A percentile compares a stretch with the other conserved stretches of the same genome.
phyloP scores from a whole-genome alignment of 2,329 filamentous ascomycete genomes.

The Stachybotrys elegans region DNA sequence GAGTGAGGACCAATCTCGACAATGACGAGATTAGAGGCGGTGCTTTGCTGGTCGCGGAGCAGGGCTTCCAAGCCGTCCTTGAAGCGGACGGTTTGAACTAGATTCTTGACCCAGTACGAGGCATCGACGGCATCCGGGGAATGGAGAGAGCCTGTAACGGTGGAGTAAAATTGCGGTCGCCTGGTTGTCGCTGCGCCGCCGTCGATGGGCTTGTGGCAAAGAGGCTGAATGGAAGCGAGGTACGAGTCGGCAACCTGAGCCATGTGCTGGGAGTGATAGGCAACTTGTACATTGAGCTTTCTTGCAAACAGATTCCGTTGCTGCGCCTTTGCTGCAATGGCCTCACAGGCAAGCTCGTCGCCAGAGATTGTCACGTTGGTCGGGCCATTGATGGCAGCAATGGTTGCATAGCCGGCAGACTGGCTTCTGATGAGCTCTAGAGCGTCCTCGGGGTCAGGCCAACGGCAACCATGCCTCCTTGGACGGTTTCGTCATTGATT shows the following conservation, averaged over 20 bases:
- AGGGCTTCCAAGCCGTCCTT: neutral
- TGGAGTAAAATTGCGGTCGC: neutral
- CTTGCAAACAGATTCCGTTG: slow-evolving; percentile 20
- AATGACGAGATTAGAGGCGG: neutral
- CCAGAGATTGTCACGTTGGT: slow-evolving; percentile 28
- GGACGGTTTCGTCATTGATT: slow-evolving; percentile 6
- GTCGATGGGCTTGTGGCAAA: neutral
- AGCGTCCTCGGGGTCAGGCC: slow-evolving; percentile 11
- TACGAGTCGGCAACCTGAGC: slow-evolving; percentile 1
- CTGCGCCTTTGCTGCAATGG: slow-evolving; percentile 14
- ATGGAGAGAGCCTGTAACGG: neutral
- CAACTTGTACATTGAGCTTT: slow-evolving; percentile 16
- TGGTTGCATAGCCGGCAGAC: slow-evolving; percentile 6
- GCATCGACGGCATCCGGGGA: neutral
- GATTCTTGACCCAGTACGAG: neutral
- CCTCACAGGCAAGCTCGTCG: slow-evolving; percentile 16
- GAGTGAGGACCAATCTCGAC: neutral
- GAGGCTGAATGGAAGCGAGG: slow-evolving; percentile 10
- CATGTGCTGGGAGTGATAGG: slow-evolving; percentile 27
- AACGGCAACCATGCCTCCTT: slow-evolving; percentile 17
- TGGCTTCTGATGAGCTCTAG: slow-evolving; percentile 2
- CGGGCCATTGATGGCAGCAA: slow-evolving; percentile 28
- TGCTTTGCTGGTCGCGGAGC: neutral
- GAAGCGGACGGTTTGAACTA: neutral
- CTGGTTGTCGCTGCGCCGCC: neutral